Base-by-base conservation (phyloP, 1,284 basidiomycete genomes). In the Ustilago tritici region DNA sequence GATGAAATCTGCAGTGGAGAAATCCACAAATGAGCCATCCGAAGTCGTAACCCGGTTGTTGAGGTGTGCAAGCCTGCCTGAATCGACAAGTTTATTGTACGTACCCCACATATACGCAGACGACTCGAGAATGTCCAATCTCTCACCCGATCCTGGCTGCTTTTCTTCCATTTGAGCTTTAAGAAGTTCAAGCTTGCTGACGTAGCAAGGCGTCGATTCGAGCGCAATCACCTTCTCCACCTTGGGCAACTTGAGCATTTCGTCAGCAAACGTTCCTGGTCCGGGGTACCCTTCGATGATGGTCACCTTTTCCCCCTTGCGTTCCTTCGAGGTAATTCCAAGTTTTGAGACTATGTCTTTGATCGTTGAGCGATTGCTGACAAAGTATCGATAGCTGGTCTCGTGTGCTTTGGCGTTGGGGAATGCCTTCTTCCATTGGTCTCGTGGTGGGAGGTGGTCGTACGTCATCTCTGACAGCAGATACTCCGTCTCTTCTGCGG, bases 211-310 rank as follows among this genome's bases (percentile, higher is more conserved):
- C 9, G 70, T 55, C 19, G 68, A 53, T 62, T 85, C 84, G 47
- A 85, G 65, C 12, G 82, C 78, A 19, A 85, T 70, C 46, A 85
- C 75, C n/a, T 78, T 81, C 40, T 84, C 83, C n/a, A 85, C 84
- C n/a, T 70, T 61, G 5, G 77, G 65, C 36, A 79, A 59, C 60
- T 76, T 57, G 61, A 83, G 49, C 11, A 85, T 65, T 57, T 77
- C 70, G 57, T 77, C 74, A 3, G 84, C 79, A 28, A 84, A 59
- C 1, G 80, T 81, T 15, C 84, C 84, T 9, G 82, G 77, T 4
- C 84, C 84, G 6, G 84, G 73, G 65, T 84, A 85, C 3, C 81
- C 82, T 62, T 85, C 84, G 38, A 85, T 47, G 17, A 85, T 61
- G 10, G 84, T 85, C 11, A 75, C 67, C 46, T 82, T 83, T 23